Base-by-base conservation (phyloP, 768 basidiomycete genomes). In the Phaeotremella skinneri region DNA sequence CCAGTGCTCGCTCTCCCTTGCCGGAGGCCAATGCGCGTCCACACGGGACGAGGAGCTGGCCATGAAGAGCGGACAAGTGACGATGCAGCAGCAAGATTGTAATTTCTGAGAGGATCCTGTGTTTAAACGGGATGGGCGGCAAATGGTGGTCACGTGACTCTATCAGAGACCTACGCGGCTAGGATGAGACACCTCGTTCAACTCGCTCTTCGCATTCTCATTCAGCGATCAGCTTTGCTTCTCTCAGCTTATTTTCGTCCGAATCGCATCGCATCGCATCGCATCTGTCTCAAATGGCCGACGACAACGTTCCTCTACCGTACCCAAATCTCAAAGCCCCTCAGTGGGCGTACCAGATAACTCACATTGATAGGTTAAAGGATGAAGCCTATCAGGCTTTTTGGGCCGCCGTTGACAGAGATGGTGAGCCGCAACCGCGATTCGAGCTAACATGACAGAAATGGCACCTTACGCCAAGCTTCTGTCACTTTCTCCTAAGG, bases 281-380 rank as follows among this genome's bases (percentile, higher is more conserved):
- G 11, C 49, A 21, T 34, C 39, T 48, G 20, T 4, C 49, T 52
- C 65, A 49, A 56, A 91, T 92, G 90, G 83, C 89, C 53, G 89
- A 73, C 64, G 79, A 94, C 76, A 90, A 93, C 63, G 79, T 84
- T 14, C 85, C 92, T 2, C 82, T 89, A 37, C 90, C 90, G 0
- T 87, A 89, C 61, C 93, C 92, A 23, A 93, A 96, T 74, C 85
- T 92, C 56, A 79, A 81, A 11, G 82, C 94, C 17, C 82, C 92
- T 0, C 88, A 94, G 68, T 83, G 87, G 70, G 80, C 87, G 13
- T 96, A 90, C 68, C 83, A 83, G 9, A 81, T 97, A 3, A 82
- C 85, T 13, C 84, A 83, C 20, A 81, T 91, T 34, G 72, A 80
- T 0, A 80, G 84, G 49, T 81, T 88, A 2, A 89, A 91, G 66